phyloP scores from a whole-genome alignment of 2,329 filamentous ascomycete genomes.

The Hymenoscyphus linearis region DNA sequence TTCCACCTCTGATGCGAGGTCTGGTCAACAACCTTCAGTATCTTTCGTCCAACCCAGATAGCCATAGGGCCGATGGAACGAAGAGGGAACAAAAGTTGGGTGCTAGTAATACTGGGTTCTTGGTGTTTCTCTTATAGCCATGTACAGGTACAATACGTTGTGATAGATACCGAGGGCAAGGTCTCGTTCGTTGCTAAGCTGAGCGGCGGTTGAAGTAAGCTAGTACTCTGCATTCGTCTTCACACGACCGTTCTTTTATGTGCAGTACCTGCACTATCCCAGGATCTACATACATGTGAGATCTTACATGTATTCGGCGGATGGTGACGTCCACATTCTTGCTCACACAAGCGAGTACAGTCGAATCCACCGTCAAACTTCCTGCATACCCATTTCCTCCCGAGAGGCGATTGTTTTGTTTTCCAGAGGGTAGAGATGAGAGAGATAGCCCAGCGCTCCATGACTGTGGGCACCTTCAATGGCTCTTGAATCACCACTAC shows the following conservation, averaged over 20 bases:
- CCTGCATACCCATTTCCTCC: slow-evolving; percentile 8
- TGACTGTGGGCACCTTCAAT: slow-evolving; percentile 15
- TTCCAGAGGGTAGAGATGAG: slow-evolving; percentile 11
- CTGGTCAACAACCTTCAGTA: slow-evolving; percentile 11
- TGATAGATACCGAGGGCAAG: not conserved
- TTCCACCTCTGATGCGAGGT: slow-evolving; percentile 20
- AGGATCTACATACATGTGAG: slow-evolving; percentile 5
- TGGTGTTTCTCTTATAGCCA: slow-evolving; percentile 2
- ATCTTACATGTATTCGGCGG: slow-evolving; percentile 1
- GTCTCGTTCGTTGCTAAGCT: not conserved
- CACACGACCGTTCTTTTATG: slow-evolving; percentile 1
- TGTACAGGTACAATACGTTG: not conserved
- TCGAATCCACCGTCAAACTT: not conserved
- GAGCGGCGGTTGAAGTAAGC: not conserved
- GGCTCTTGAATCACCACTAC: slow-evolving; percentile 10
- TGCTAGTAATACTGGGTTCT: not conserved
- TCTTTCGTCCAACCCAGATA: not conserved
- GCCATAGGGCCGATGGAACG: slow-evolving; percentile 15
- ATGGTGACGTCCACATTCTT: not conserved
- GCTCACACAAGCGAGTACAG: not conserved
- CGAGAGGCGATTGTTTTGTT: slow-evolving; percentile 10
- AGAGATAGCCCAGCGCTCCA: slow-evolving; percentile 21
- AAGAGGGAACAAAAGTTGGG: not conserved
- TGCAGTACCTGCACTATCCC: slow-evolving; percentile 8
- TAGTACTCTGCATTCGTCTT: not conserved